Percentiles rank a stretch among this genome's conserved stretches.
Evolutionary conservation across 805 yeast species (phyloP).

Genomic region (Suhomyces sp.): DNA sequence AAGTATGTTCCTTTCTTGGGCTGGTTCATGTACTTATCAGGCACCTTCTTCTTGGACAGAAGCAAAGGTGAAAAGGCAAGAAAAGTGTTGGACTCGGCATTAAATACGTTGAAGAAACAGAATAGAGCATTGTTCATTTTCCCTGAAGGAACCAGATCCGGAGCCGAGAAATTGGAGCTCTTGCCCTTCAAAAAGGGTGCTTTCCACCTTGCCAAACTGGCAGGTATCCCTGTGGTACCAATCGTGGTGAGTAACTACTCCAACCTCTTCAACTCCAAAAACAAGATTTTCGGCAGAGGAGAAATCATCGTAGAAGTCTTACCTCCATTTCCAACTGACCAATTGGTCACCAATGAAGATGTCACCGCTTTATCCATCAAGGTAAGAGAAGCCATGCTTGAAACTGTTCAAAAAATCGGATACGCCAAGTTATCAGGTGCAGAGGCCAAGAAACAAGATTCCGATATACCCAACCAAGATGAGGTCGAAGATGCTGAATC

Average conservation of each 20-base stretch:
- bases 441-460: slow-evolving; percentile 1
- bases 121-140: slow-evolving; percentile 83
- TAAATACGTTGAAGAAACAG: slow-evolving; percentile 55
- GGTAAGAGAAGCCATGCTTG: slow-evolving; percentile 60
- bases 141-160: slow-evolving; percentile 97
- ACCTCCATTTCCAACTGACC: slow-evolving; percentile 74
- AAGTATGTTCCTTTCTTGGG: slow-evolving; percentile 88
- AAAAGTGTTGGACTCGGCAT: slow-evolving; percentile 68
- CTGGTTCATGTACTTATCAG: slow-evolving; percentile 92
- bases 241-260: slow-evolving; percentile 85
- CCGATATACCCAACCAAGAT: not conserved
- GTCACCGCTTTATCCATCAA: slow-evolving; percentile 58
- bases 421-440: slow-evolving; percentile 26
- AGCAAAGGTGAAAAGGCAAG: slow-evolving; percentile 73
- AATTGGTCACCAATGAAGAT: slow-evolving; percentile 63
- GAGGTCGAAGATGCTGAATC: slow-evolving; percentile 3
- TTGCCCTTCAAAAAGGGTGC: slow-evolving; percentile 97
- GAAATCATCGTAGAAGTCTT: slow-evolving; percentile 75
- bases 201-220: slow-evolving; percentile 94
- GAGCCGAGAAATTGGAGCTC: slow-evolving; percentile 61
- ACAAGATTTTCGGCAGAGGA: slow-evolving; percentile 71
- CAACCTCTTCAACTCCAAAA: slow-evolving; percentile 59
- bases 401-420: slow-evolving; percentile 41
- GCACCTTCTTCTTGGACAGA: slow-evolving; percentile 90
- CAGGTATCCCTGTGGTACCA: slow-evolving; percentile 86